Evolutionary conservation across 192 early-diverging fungal genomes (phyloP), one percentile per base, ranked within the genome.

Genomic region (Coemansia sp.): DNA sequence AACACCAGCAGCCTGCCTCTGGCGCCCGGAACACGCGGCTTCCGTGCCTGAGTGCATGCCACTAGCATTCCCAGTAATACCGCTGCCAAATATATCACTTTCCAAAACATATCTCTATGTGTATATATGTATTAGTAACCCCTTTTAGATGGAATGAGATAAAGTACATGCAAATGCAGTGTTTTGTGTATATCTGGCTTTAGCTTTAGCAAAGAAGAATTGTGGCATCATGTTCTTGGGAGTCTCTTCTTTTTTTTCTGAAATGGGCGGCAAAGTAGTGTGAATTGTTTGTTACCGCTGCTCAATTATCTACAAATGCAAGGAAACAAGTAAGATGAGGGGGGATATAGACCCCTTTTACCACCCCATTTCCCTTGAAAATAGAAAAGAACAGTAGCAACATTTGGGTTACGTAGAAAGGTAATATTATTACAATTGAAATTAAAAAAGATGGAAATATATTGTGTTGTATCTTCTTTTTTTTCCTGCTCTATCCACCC

Each of bases 1-100:
- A 81, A 81, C 19, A 81, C 79, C 17, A 81, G 65, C 54, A 81
- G 63, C 16, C 79, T 67, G 12, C 79, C 79, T n/a, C 67, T 66
- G 37, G 79, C 74, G 1, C 79, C 79, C 0, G 79, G 79, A 19
- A 81, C 79, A 6, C 79, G 79, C 14, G 79, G 74, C 46, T 76
- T 81, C 49, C 70, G 73, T 8, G 63, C 79, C 37, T 22, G 16
- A 8, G 56, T 51, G 2, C 20, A 41, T 39, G 5, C 37, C 50
- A 53, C 20, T 17, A 55, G 22, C 17, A 54, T 8, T 22, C 11
- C 51, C 8, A 54, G 12, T 9, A 22, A 19, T 25, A 22, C 9
- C 9, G 53, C 13, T 16, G 61, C 61, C 22, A 32, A 63, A 5
- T 37, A 10, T 16, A 44, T 8, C 8, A 54, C 25, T 22, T 54